Conservation (phyloP, 1,284 basidiomycete species). For the Omphalotus olearius region DNA sequence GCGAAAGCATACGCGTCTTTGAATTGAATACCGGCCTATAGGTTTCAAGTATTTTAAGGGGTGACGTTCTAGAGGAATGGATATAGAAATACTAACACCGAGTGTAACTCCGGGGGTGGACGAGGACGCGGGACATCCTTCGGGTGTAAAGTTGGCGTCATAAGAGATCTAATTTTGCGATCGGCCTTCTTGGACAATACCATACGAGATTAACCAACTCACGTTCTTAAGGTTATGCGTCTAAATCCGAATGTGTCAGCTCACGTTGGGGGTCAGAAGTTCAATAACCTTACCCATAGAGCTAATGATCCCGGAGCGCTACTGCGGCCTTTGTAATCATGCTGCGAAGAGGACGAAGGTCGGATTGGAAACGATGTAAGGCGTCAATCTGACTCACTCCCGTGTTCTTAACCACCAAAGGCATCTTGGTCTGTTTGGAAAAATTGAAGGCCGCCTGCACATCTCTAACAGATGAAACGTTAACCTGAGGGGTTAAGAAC, state of each 20-base stretch:
- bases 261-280: background rate
- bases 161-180: constrained; percentile 26
- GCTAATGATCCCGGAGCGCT: constrained; percentile 36
- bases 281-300: constrained; percentile 32
- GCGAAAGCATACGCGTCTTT: constrained; percentile 36
- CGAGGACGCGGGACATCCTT: constrained; percentile 26
- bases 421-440: constrained; percentile 31
- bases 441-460: constrained; percentile 39
- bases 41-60: background rate
- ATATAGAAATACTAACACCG: constrained; percentile 24
- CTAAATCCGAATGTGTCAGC: constrained; percentile 18
- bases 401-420: constrained; percentile 46
- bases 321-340: constrained; percentile 43
- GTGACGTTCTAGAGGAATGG: background rate
- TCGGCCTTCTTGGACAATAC: background rate
- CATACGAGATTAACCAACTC: constrained; percentile 4
- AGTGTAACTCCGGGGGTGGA: constrained; percentile 28
- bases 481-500: constrained; percentile 30
- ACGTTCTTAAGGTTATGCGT: constrained; percentile 37
- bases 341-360: constrained; percentile 22
- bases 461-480: constrained; percentile 34
- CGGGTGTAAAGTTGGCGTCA: constrained; percentile 27
- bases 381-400: constrained; percentile 29
- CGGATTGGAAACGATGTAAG: background rate
- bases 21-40: constrained; percentile 38